Base-by-base conservation (phyloP, 2,329 filamentous ascomycete genomes). In the Aspergillus fischeri region DNA sequence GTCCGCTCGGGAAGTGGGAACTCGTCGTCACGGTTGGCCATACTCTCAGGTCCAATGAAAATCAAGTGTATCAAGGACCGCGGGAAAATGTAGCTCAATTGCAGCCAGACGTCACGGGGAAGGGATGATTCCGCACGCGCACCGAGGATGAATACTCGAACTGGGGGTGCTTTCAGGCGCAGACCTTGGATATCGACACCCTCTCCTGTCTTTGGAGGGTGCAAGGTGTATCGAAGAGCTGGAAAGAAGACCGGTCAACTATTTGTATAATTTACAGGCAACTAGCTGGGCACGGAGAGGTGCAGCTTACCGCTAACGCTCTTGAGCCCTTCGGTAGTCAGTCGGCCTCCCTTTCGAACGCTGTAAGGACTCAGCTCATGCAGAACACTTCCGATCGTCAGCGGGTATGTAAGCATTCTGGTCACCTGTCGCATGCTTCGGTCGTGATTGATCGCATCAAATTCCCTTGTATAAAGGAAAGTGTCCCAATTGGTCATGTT, bases 401-500 rank as follows among this genome's bases (percentile, higher is more conserved):
- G 78, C 1, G 94, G 94, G 73, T 99, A 99, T 20, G 95, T 99
- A 65, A 99, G 79, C 64, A 99, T 82, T 63, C 92, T 86, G 1
- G 94, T 99, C 27, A 92, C 92, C 75, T 99, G 95, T 59, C 94
- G 84, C 86, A 99, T 89, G 68, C 87, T 88, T 57, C 93, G 85
- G 71, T 96, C 92, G 60, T 92, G 86, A 72, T 99, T 92, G 70
- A 99, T 87, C 4, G 95, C 95, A 63, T 88, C 84, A 68, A 94
- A 97, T 67, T 96, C 89, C 68, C 94, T 83, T 3, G 92, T 95
- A 72, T 96, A 99, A 70, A 99, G 80, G 66, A 95, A 91, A 0
- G 94, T 97, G 74, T 99, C 94, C 94, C 94, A 99, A 74, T 95
- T 99, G 47, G 89, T 96, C 89, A 99, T 92, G 76, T 99, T 99